Base-by-base conservation (phyloP, 2,329 filamentous ascomycete species). In the Hypoxylon sp. region DNA sequence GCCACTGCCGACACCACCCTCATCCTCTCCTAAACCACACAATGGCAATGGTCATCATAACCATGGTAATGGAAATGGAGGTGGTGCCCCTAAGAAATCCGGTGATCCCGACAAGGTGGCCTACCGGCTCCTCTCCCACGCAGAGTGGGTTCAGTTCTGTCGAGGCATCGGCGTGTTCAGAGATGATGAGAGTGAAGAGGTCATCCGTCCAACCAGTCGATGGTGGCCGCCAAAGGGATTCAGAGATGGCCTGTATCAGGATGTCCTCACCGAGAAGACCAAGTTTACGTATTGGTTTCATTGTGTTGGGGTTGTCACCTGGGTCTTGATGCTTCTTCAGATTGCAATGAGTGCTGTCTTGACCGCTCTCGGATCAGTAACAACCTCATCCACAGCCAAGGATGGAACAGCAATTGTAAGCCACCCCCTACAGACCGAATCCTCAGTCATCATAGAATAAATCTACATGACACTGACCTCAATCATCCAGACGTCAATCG, bases 351-450 rank as follows among this genome's bases (percentile, higher is more conserved):
- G 84, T 42, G 85, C 85, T 3, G 77, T 80, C 8, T 74, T 88
- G 60, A 87, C 85, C 0, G 85, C 85, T 3, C 81, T 87, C 10
- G 85, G 85, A 4, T 82, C 85, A 6, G 73, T 83, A 57, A n/a
- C 56, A 20, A 59, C 56, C 10, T 78, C 81, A 6, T 64, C 68
- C 13, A 2, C 48, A 20, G n/a, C 73, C 25, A 64, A 76, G 11
- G 61, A 81, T 11, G 81, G 82, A 11, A 81, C 78, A 1, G 75
- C 80, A 14, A 85, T 87, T 61, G 75, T 77, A 63, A 73, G 75
- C 58, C 30, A 46, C 44, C 20, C 17, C 30, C 48, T 50, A n/a
- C 48, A 33, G 27, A 11, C 27, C 7, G n/a, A 50, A 31, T 17
- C 22, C 20, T 8, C 10, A 31, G 35, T 6, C 10, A 35, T 54